Evolutionary conservation across 768 basidiomycete species (phyloP), one percentile per base, ranked within the genome.

Genomic region (Asterophora lycoperdoides): DNA sequence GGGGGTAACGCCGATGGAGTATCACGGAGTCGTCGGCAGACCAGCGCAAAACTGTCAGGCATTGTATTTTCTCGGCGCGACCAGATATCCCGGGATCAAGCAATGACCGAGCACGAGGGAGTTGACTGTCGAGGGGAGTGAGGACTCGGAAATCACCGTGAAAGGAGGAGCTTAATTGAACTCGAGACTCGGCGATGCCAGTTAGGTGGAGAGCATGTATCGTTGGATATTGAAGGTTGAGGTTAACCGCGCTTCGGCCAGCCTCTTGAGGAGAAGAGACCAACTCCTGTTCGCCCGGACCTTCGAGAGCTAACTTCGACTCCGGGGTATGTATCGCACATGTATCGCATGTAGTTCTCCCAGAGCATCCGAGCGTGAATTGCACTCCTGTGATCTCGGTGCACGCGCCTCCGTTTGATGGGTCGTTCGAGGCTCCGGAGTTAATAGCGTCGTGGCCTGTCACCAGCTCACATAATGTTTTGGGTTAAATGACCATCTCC

Each of bases 201-300:
- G 47, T 52, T 38, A 44, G 41, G 18, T 34, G 33, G 36, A 46
- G 40, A 20, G 36, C 36, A 42, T 40, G 36, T 44, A 14, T 29
- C 39, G 29, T 19, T 50, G 34, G 39, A 48, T 30, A 41, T 54
- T 48, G 46, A 46, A 56, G 52, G 36, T 51, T 56, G 49, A 54
- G 55, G 36, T 49, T 46, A 52, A 48, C 18, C 28, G 11, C 26
- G 36, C 46, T 56, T 53, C 29, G 42, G 28, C 18, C 17, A 35
- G 30, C 29, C 36, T 35, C 36, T 36, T 19, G 23, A 23, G 26
- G 10, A 47, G 32, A 38, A 40, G 46, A 44, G 13, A 19, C 26
- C n/a, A 19, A 6, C 46, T 56, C 47, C 46, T 54, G 32, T 35
- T 26, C 46, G n/a, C 40, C 42, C 50, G 56, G 50, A 54, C 41